Evolutionary conservation across 2,329 filamentous ascomycete genomes (phyloP).

Genomic region (Sclerotinia trifoliorum): DNA sequence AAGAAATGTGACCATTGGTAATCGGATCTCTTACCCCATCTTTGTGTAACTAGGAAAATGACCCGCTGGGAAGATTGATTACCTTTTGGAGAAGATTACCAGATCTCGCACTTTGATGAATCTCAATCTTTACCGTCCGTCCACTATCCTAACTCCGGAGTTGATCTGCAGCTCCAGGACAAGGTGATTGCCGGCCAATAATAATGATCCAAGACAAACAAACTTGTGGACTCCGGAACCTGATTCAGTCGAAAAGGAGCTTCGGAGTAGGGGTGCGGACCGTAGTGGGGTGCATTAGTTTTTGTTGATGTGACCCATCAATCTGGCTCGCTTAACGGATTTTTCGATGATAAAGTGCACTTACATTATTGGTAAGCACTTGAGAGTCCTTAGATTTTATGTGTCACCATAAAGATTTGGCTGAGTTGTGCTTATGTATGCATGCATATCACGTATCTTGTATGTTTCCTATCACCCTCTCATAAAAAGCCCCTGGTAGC

Average conservation of each 20-base stretch:
- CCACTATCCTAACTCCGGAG: slow-evolving; percentile 1
- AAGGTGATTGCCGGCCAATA: neutral
- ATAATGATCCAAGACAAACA: neutral
- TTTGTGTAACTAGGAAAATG: neutral
- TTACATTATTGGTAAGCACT: neutral
- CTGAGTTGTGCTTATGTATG: neutral
- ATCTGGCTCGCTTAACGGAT: slow-evolving; percentile 4
- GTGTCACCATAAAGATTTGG: neutral
- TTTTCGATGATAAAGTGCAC: neutral
- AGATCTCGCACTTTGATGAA: neutral
- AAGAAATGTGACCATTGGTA: neutral
- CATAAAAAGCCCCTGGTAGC: neutral
- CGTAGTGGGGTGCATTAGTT: slow-evolving; percentile 15
- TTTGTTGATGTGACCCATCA: slow-evolving; percentile 10
- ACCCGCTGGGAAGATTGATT: neutral
- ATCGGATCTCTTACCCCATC: neutral
- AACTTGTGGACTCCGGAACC: neutral
- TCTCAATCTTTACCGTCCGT: neutral
- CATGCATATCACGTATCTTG: neutral
- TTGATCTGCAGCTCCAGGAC: neutral
- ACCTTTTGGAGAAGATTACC: neutral
- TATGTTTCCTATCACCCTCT: neutral
- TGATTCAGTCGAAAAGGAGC: slow-evolving; percentile 5
- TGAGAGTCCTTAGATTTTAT: neutral
- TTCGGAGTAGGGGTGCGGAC: slow-evolving; percentile 9